phyloP scores from a whole-genome alignment of 192 early-diverging fungal genomes.

The Spizellomyces punctatus region DNA sequence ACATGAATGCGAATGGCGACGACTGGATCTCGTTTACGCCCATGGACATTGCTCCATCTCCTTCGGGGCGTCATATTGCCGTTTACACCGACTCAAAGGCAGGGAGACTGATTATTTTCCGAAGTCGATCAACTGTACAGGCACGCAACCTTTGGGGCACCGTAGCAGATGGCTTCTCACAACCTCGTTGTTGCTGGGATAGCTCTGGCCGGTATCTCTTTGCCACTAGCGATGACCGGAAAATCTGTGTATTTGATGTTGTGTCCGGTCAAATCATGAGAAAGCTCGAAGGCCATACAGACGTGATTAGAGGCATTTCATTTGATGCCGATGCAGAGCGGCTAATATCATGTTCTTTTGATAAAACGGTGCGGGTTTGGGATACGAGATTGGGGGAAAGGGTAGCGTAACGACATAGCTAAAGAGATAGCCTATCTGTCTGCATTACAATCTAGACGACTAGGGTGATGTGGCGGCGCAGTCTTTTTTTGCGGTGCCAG shows the following conservation, averaged over 20 bases:
- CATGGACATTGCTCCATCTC: conserved; percentile 61
- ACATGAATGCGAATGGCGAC: conserved; percentile 81
- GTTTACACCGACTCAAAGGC: conserved; percentile 68
- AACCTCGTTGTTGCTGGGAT: conserved; percentile 68
- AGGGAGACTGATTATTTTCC: conserved; percentile 69
- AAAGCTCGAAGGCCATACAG: conserved; percentile 58
- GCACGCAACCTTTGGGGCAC: conserved; percentile 67
- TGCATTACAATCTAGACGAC: too few species aligned
- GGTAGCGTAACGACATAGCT: neutral
- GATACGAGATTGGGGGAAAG: conserved; percentile 16
- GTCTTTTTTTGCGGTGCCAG: too few species aligned
- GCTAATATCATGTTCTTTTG: conserved; percentile 62
- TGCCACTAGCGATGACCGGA: conserved; percentile 64
- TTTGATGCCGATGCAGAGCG: conserved; percentile 43
- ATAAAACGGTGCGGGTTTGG: conserved; percentile 63
- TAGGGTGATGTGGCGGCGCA: too few species aligned
- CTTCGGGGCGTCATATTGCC: conserved; percentile 58
- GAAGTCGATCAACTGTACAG: conserved; percentile 40
- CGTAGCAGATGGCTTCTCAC: conserved; percentile 63
- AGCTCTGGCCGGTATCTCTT: conserved; percentile 63
- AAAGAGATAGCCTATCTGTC: neutral
- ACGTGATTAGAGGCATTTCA: conserved; percentile 53
- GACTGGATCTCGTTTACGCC: conserved; percentile 83
- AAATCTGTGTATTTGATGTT: conserved; percentile 57
- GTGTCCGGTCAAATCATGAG: conserved; percentile 47